Percentiles rank a stretch among this genome's conserved stretches.
Evolutionary conservation across 2,329 filamentous ascomycete species (phyloP).

Genomic region (Aureobasidium pullulans): DNA sequence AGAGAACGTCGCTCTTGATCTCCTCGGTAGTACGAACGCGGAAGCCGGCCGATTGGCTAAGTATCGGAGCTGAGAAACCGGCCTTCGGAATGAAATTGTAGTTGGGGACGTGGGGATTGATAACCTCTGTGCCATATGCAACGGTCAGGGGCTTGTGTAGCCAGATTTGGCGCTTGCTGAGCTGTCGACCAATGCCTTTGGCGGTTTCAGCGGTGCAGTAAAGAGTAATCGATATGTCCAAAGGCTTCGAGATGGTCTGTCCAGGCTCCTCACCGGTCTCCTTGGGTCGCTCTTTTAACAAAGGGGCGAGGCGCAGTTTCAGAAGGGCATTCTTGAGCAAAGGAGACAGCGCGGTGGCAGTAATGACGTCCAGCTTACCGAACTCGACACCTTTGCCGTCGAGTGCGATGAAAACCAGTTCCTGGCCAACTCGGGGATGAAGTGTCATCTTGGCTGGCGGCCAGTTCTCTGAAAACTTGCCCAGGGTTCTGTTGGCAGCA

Average conservation of each 20-base stretch:
- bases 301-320: conserved; percentile 63
- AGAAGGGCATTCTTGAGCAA: conserved; percentile 58
- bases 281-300: conserved; percentile 61
- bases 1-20: conserved; percentile 73
- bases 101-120: conserved; percentile 63
- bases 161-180: conserved; percentile 60
- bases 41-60: conserved; percentile 20
- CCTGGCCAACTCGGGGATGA: conserved; percentile 37
- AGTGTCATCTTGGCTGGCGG: conserved; percentile 39
- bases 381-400: conserved; percentile 67
- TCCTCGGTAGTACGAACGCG: conserved; percentile 68
- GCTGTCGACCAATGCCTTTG: conserved; percentile 57
- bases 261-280: conserved; percentile 58
- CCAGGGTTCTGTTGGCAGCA: conserved; percentile 26
- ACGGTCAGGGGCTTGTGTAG: conserved; percentile 57
- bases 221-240: conserved; percentile 64
- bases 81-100: conserved; percentile 23
- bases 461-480: conserved; percentile 52
- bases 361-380: conserved; percentile 63
- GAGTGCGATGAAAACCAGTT: conserved; percentile 56
- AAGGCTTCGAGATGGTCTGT: conserved; percentile 51
- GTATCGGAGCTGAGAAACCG: neutral
- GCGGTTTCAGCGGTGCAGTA: conserved; percentile 67
- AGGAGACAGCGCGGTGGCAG: conserved; percentile 60
- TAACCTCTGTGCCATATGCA: conserved; percentile 60